Percentiles rank a stretch among this genome's conserved stretches.
Evolutionary conservation across 75 land plant genomes (phyloP).

Genomic region (Chamaecyparis obtusa): DNA sequence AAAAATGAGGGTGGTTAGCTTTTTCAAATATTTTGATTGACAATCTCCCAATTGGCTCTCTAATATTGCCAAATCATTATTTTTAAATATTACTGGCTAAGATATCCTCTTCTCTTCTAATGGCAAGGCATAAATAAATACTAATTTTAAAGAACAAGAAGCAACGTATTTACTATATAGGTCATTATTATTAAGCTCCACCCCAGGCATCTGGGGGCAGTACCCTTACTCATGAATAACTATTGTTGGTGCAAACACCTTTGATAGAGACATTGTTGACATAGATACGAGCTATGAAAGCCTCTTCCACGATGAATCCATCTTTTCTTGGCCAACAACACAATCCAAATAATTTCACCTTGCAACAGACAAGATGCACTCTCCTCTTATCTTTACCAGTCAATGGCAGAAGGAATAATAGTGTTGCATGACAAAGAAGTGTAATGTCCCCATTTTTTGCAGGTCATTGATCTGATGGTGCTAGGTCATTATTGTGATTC

Average conservation of each 20-base stretch:
- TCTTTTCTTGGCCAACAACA: neutral
- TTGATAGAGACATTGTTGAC: neutral
- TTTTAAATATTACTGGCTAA: no score
- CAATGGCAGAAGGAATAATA: neutral
- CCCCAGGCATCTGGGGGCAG: constrained; percentile 39
- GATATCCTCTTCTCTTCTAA: no score
- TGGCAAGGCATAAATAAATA: no score
- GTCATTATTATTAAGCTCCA: constrained; percentile 35
- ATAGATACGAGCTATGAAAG: neutral
- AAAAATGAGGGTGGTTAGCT: no score
- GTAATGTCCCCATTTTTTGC: no score
- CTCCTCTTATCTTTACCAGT: neutral
- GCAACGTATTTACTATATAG: neutral
- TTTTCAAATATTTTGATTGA: no score
- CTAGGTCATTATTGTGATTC: no score
- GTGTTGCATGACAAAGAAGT: neutral
- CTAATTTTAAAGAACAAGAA: no score
- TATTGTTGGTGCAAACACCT: neutral
- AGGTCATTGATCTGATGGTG: no score
- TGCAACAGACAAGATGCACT: neutral
- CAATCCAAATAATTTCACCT: neutral
- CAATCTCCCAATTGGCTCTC: no score
- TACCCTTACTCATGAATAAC: constrained; percentile 27
- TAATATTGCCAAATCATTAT: no score
- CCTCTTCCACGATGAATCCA: neutral